Conservation (phyloP, 768 basidiomycete species). For the Phylloporus scabripes region DNA sequence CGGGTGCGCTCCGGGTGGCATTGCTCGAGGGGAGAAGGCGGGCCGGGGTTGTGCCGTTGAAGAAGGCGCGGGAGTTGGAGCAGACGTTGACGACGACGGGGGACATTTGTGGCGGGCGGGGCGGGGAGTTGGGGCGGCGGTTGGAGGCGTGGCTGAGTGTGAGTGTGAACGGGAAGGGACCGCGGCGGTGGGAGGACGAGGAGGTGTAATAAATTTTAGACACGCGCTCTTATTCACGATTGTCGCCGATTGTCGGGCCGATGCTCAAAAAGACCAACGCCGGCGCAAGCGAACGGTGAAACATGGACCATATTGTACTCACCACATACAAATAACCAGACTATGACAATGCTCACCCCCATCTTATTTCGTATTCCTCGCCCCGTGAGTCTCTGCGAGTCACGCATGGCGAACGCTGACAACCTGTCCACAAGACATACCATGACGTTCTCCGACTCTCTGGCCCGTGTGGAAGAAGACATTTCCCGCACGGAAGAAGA, state of each 20-base stretch:
- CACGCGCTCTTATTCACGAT: no score
- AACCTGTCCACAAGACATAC: no score
- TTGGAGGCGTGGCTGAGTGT: constrained; percentile 70
- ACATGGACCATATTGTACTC: no score
- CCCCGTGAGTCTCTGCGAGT: no score
- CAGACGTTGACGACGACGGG: constrained; percentile 66
- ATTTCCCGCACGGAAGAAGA: background rate
- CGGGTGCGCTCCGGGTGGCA: constrained; percentile 20
- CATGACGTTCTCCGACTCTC: background rate
- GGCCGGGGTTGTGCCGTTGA: constrained; percentile 46
- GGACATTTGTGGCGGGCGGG: constrained; percentile 73
- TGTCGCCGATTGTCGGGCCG: no score
- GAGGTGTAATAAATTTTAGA: no score
- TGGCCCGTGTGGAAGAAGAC: background rate
- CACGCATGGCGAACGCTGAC: no score
- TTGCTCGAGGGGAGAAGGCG: constrained; percentile 31
- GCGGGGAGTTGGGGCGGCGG: constrained; percentile 69
- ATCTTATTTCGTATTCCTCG: no score
- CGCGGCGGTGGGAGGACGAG: constrained; percentile 1
- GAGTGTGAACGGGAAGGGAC: constrained; percentile 29
- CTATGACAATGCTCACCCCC: no score
- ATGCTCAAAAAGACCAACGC: no score
- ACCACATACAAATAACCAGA: no score
- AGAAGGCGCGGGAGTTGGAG: constrained; percentile 61
- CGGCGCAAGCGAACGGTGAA: no score